phyloP scores from a whole-genome alignment of 192 early-diverging fungal species.

The Dissophora ornata region DNA sequence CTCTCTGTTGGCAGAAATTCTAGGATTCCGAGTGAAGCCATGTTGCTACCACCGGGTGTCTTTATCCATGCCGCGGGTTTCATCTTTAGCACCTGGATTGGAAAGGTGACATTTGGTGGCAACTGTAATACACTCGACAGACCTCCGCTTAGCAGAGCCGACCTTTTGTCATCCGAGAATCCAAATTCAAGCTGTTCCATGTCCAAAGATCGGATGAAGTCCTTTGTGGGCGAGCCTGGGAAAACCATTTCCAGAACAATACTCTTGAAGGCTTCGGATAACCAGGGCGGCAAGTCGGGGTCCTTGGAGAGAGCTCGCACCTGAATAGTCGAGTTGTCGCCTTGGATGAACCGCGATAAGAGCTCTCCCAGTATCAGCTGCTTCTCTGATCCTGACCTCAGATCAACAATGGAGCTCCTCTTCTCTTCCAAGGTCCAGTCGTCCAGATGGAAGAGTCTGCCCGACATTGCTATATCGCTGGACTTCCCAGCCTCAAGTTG shows the following conservation, averaged over 20 bases:
- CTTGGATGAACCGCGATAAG: slow-evolving; percentile 45
- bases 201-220: slow-evolving; percentile 36
- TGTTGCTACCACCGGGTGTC: slow-evolving; percentile 9
- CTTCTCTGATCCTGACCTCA: slow-evolving; percentile 29
- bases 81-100: slow-evolving; percentile 47
- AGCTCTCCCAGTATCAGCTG: slow-evolving; percentile 32
- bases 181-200: slow-evolving; percentile 38
- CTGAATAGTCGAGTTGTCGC: slow-evolving; percentile 38
- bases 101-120: slow-evolving; percentile 51
- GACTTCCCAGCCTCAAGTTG: slow-evolving; percentile 19
- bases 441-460: slow-evolving; percentile 49
- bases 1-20: slow-evolving; percentile 36
- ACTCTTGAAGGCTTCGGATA: slow-evolving; percentile 32
- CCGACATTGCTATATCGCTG: slow-evolving; percentile 21
- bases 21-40: slow-evolving; percentile 24
- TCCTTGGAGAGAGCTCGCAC: slow-evolving; percentile 46
- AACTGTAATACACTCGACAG: slow-evolving; percentile 37
- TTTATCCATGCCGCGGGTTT: slow-evolving; percentile 23
- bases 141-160: slow-evolving; percentile 22
- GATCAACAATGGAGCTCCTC: not conserved
- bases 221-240: slow-evolving; percentile 36
- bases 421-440: slow-evolving; percentile 22
- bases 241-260: slow-evolving; percentile 45
- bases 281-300: slow-evolving; percentile 28
- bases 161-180: slow-evolving; percentile 18